phyloP scores from a whole-genome alignment of 2,329 filamentous ascomycete species.

The Diaporthe sp. region DNA sequence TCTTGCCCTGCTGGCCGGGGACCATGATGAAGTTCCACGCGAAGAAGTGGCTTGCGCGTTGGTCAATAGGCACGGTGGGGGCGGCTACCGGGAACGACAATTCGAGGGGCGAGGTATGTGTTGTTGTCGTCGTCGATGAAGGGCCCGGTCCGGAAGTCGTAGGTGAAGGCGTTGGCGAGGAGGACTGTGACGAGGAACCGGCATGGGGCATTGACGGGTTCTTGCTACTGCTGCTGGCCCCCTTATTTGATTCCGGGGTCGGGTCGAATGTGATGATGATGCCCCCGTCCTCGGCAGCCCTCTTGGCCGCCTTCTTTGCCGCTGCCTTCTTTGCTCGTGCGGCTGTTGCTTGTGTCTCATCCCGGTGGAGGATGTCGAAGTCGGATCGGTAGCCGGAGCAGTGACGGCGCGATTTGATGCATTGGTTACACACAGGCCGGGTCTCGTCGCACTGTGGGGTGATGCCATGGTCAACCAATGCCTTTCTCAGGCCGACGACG shows the following conservation, averaged over 20 bases:
- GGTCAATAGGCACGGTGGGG: conserved; percentile 64
- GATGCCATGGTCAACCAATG: conserved; percentile 36
- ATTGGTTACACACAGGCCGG: conserved; percentile 76
- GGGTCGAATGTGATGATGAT: conserved; percentile 32
- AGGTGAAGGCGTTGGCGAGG: conserved; percentile 43
- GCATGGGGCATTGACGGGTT: not conserved
- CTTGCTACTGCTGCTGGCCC: not conserved
- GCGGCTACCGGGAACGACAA: conserved; percentile 47
- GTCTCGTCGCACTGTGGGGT: conserved; percentile 73
- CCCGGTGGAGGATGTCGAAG: conserved; percentile 79
- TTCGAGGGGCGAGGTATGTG: conserved; percentile 43
- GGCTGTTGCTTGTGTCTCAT: conserved; percentile 79
- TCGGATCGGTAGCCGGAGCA: conserved; percentile 79
- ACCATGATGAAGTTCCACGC: conserved; percentile 72
- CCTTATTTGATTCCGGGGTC: not conserved
- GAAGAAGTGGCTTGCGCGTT: conserved; percentile 72
- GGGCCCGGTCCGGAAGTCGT: conserved; percentile 33
- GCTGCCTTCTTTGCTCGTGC: conserved; percentile 71
- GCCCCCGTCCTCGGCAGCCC: conserved; percentile 48
- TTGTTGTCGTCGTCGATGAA: conserved; percentile 28
- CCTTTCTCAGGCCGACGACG: not conserved
- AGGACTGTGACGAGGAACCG: not conserved
- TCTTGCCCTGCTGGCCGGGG: conserved; percentile 61
- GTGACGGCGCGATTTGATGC: conserved; percentile 72
- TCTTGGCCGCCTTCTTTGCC: conserved; percentile 61